These are phyloP conservation scores for Actinomortierella wolfii DNA, from an alignment of 371 early-diverging fungal genomes.

Conservation along the genomic window DNA sequence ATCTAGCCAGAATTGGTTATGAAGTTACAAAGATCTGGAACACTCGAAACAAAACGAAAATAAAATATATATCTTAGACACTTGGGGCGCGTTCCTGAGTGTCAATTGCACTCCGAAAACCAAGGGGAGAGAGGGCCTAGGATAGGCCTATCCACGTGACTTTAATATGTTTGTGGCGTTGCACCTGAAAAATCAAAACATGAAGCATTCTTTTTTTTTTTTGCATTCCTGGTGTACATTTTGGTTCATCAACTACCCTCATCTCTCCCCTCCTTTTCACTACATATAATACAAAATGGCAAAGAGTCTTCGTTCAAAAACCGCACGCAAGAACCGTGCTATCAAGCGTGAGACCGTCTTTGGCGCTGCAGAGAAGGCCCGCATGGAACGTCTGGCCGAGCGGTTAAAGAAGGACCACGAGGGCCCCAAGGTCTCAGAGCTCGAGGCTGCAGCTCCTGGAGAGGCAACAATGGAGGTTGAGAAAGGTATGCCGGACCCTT, in stretches of 20 bases:
- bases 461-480: constrained; percentile 37
- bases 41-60: too few relatives aligned
- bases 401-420: constrained; percentile 45
- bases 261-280: background rate
- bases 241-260: background rate
- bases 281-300: constrained; percentile 42
- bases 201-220: constrained; percentile 1
- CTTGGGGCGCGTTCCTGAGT: too few relatives aligned
- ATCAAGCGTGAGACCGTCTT: constrained; percentile 49
- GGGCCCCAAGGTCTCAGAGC: constrained; percentile 43
- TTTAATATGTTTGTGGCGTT: too few relatives aligned
- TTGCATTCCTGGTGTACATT: background rate
- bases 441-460: constrained; percentile 38
- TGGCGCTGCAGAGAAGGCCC: constrained; percentile 51
- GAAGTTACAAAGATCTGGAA: too few relatives aligned
- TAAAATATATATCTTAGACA: too few relatives aligned
- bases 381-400: constrained; percentile 47
- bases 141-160: too few relatives aligned
- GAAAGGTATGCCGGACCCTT: constrained; percentile 31
- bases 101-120: too few relatives aligned
- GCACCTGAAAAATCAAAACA: too few relatives aligned
- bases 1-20: too few relatives aligned
- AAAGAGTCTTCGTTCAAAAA: constrained; percentile 52
- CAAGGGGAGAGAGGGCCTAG: too few relatives aligned
- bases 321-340: constrained; percentile 50